These are phyloP conservation scores for Phytophthora pisi DNA, from an alignment of 352 stramenopile genomes.

Conservation along the genomic window DNA sequence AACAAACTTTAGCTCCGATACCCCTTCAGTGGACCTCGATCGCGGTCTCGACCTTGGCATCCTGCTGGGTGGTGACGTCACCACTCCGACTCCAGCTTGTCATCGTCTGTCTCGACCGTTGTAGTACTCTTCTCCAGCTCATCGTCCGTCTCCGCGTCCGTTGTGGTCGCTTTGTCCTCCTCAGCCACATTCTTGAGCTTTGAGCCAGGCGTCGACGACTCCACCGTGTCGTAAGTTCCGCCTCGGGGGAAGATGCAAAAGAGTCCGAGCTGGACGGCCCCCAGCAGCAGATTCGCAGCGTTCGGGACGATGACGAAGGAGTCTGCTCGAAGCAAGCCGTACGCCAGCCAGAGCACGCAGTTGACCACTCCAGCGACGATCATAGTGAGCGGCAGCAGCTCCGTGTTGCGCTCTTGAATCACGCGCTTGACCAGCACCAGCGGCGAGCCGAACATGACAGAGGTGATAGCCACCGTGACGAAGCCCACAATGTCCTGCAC, in stretches of 20 bases:
- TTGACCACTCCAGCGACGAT: constrained; percentile 56
- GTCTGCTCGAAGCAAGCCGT: constrained; percentile 47
- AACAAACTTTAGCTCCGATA: neutral
- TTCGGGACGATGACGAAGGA: constrained; percentile 69
- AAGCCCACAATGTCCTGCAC: constrained; percentile 58
- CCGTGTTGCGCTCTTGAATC: constrained; percentile 48
- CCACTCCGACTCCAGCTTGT: neutral
- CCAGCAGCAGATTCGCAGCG: constrained; percentile 60
- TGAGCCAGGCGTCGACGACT: constrained; percentile 14
- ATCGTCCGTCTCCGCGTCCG: constrained; percentile 9
- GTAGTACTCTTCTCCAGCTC: constrained; percentile 23
- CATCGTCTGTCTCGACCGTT: constrained; percentile 20
- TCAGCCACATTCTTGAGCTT: constrained; percentile 13
- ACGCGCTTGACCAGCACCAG: constrained; percentile 56
- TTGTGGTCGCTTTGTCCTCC: constrained; percentile 8
- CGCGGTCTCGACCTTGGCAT: constrained; percentile 10
- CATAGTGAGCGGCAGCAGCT: constrained; percentile 52
- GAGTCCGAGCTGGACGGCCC: constrained; percentile 58
- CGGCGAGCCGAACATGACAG: constrained; percentile 71
- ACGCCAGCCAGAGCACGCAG: constrained; percentile 58
- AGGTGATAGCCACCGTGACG: constrained; percentile 54
- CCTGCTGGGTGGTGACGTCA: neutral
- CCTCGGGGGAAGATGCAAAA: constrained; percentile 40
- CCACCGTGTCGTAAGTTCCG: constrained; percentile 39
- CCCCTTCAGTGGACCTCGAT: constrained; percentile 18